Evolutionary conservation across 495 filamentous ascomycete species (phyloP).

Genomic region (Penicillium atrosanguineum): DNA sequence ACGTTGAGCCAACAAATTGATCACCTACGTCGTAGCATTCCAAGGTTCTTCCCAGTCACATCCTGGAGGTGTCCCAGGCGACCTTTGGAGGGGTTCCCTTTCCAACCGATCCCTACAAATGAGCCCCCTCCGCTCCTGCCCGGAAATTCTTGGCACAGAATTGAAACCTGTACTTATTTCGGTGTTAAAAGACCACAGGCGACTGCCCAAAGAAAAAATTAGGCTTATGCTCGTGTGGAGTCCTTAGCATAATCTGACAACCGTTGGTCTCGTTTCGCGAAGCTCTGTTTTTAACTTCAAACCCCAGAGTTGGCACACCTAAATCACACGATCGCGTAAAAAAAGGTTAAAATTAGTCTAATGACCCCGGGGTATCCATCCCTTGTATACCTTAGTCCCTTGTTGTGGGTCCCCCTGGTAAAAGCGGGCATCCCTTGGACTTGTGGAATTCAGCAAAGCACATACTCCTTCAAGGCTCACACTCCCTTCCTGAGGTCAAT

Average conservation of each 20-base stretch:
- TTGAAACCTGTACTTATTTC: neutral
- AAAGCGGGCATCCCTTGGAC: conserved; percentile 7
- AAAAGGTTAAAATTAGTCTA: neutral
- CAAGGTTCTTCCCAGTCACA: neutral
- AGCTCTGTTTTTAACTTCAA: neutral
- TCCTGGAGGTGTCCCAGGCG: neutral
- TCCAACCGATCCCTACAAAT: neutral
- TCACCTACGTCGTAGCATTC: conserved; percentile 4
- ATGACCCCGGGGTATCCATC: neutral
- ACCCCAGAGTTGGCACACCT: neutral
- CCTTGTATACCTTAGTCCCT: conserved; percentile 6
- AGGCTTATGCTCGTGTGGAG: neutral
- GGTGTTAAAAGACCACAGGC: neutral
- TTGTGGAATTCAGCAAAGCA: conserved; percentile 2
- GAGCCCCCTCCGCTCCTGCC: neutral
- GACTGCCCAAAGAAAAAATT: neutral
- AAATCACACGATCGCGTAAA: neutral
- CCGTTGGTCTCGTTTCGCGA: neutral
- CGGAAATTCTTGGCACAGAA: neutral
- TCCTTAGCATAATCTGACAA: neutral
- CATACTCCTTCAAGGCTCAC: conserved; percentile 3
- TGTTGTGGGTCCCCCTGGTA: conserved; percentile 5
- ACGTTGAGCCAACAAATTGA: neutral
- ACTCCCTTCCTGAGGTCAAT: neutral
- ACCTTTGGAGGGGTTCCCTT: neutral